Evolutionary conservation across 1,284 basidiomycete species (phyloP), one percentile per base, ranked within the genome.

Genomic region (Testicularia cyperi): DNA sequence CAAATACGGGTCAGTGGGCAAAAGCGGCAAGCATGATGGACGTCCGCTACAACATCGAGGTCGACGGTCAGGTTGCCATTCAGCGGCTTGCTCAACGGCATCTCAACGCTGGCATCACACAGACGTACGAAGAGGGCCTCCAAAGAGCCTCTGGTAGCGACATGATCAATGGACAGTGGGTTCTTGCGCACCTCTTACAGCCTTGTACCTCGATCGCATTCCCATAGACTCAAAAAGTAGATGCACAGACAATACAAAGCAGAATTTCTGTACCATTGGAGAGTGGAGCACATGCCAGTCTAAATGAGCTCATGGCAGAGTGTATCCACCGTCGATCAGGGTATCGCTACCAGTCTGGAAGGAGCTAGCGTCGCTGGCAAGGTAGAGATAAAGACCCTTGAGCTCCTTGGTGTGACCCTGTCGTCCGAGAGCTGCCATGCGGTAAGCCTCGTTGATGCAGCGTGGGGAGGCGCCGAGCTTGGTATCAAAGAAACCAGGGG

Each of bases 21-120:
- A 80, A 82, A 14, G 87, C 85, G 1, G 84, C 85, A 0, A 75
- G 78, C 19, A 70, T 83, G 56, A 80, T 92, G 48, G 88, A 96
- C 70, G 84, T 89, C 69, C 80, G 88, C 13, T 87, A 90, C 82
- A 86, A 86, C 77, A 78, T 95, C 18, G 80, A 86, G 10, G 79
- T 88, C 6, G 83, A 85, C 22, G 70, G 81, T 6, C 79, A 79
- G 2, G 82, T 83, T 41, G 89, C 87, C 0, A 81, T n/a, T n/a
- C n/a, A n/a, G n/a, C n/a, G n/a, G n/a, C n/a, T n/a, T n/a, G n/a
- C n/a, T n/a, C n/a, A n/a, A n/a, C n/a, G n/a, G 13, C 90, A 92
- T 70, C 82, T 92, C 20, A 69, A 79, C 28, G 88, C 84, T 9
- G 88, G 89, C 0, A 83, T 92, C 3, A 83, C 86, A 4, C 81